Conservation (phyloP, 2,329 filamentous ascomycete genomes). For the Endoconidiophora polonica region DNA sequence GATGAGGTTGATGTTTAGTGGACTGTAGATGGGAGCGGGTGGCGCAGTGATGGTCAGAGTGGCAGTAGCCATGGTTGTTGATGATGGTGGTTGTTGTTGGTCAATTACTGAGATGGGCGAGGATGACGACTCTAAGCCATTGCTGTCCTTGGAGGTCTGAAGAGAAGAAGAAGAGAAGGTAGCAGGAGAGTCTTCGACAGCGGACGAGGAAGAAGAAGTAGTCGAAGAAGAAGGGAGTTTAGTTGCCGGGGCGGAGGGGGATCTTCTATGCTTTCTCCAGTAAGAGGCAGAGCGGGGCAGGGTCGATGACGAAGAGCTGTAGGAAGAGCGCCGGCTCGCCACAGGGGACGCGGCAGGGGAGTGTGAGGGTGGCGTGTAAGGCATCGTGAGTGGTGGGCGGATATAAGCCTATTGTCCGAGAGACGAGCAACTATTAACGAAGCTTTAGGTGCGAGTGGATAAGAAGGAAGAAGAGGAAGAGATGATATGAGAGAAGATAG, state of each 20-base stretch:
- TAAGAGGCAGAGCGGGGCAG: slow-evolving; percentile 51
- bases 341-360: slow-evolving; percentile 42
- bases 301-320: slow-evolving; percentile 31
- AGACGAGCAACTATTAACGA: background rate
- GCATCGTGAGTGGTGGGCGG: slow-evolving; percentile 34
- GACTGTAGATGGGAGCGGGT: slow-evolving; percentile 6
- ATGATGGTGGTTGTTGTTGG: slow-evolving; percentile 3
- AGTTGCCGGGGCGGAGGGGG: slow-evolving; percentile 25
- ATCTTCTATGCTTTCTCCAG: slow-evolving; percentile 44
- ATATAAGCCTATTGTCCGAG: slow-evolving; percentile 2
- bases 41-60: slow-evolving; percentile 11
- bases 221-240: slow-evolving; percentile 3
- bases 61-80: slow-evolving; percentile 11
- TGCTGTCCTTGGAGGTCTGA: slow-evolving; percentile 5
- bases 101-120: slow-evolving; percentile 2
- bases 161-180: slow-evolving; percentile 7
- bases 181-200: background rate
- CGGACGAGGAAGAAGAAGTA: slow-evolving; percentile 5
- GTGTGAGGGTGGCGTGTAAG: slow-evolving; percentile 69
- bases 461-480: background rate
- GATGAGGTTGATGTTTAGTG: slow-evolving; percentile 19
- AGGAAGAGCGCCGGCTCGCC: slow-evolving; percentile 43
- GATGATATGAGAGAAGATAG: background rate
- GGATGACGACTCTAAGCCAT: slow-evolving; percentile 9
- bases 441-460: background rate